Evolutionary conservation across 1,284 basidiomycete species (phyloP), one percentile per base, ranked within the genome.

Genomic region (Microbotryum violaceum): DNA sequence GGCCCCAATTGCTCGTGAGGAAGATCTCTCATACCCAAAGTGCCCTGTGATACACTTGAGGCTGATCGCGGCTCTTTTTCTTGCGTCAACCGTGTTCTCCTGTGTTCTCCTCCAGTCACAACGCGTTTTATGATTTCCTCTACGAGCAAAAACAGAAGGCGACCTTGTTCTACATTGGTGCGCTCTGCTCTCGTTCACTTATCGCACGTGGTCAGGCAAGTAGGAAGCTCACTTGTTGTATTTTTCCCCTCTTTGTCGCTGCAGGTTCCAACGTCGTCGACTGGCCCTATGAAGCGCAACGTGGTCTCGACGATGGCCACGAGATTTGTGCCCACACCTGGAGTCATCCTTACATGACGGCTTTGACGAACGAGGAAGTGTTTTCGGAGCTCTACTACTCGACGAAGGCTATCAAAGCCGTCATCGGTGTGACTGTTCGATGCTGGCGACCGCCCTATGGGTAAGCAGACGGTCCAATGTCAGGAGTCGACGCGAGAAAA

Each of bases 361-460:
- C 77, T 16, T 71, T 81, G 56, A 72, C 75, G 60, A 76, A 78
- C 72, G 78, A 79, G 57, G 73, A 78, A 64, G 79, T 76, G 29
- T 81, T 82, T 66, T 79, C 80, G 48, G 81, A 82, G 72, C 74
- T 82, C 25, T 82, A 79, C 72, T 82, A 81, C 75, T 78, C 79
- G 31, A 75, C 75, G 62, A 74, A 79, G 69, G 73, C 72, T 54
- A 80, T 81, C 77, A 79, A 80, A 72, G 73, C 75, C 31, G 70
- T 81, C 54, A 68, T 78, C 7, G 79, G 80, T 54, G 74, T 81
- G 18, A 80, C 80, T 3, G 61, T 63, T 3, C 61, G 53, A 49
- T 66, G 62, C 59, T 70, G 73, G 73, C 69, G 77, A 50, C 78
- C 79, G 42, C 78, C 80, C 5, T 80, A 74, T 69, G 79, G 79